Conservation (phyloP, 2,329 filamentous ascomycete genomes). For the Tolypocladium tropicale region DNA sequence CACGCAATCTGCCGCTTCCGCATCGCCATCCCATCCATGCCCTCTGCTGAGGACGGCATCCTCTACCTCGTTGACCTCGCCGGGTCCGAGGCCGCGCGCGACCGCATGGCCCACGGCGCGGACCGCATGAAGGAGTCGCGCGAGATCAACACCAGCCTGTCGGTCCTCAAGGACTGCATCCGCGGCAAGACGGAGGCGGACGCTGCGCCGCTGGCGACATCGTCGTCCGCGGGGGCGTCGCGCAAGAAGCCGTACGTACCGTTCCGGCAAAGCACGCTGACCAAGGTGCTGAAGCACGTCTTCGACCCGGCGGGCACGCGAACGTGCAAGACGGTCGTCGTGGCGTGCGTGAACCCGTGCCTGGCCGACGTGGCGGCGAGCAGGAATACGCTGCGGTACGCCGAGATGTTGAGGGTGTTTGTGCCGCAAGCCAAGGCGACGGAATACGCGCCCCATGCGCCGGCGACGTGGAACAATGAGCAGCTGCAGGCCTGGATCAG, state of each 20-base stretch:
- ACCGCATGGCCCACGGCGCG: conserved; percentile 25
- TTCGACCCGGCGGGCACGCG: conserved; percentile 31
- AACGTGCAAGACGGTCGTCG: conserved; percentile 30
- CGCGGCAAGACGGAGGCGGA: conserved; percentile 30
- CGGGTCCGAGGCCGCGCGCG: conserved; percentile 36
- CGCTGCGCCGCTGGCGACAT: conserved; percentile 11
- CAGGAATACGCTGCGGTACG: conserved; percentile 39
- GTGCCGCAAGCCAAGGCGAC: conserved; percentile 15
- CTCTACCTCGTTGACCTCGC: conserved; percentile 38
- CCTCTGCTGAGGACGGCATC: conserved; percentile 25
- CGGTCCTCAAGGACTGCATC: conserved; percentile 42
- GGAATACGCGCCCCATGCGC: conserved; percentile 15
- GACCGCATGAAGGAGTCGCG: conserved; percentile 35
- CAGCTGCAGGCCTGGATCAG: conserved; percentile 28
- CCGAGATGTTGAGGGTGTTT: conserved; percentile 33
- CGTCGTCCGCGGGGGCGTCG: background rate
- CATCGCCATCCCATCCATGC: conserved; percentile 20
- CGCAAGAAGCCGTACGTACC: conserved; percentile 21
- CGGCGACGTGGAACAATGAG: conserved; percentile 28
- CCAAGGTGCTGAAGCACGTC: conserved; percentile 37
- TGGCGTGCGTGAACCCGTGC: conserved; percentile 38
- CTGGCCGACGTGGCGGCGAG: conserved; percentile 30
- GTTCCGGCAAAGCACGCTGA: conserved; percentile 35
- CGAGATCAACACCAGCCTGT: conserved; percentile 38
- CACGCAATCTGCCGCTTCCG: conserved; percentile 38